Conservation (phyloP, 129 eudicot species). For the Helianthus tuberosus region DNA sequence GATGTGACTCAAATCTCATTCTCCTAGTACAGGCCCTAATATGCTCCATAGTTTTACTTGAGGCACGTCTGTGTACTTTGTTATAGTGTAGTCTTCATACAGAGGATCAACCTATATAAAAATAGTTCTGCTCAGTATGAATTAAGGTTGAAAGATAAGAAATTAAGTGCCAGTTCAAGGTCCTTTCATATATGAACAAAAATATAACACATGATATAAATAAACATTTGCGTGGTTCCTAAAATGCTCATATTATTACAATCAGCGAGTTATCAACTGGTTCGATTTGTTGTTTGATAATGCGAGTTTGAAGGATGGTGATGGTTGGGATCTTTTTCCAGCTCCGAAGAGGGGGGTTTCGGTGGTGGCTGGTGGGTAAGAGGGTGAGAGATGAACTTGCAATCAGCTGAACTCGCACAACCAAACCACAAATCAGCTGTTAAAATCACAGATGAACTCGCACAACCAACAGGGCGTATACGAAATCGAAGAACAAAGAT, state of each 20-base stretch:
- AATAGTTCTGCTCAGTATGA: background rate
- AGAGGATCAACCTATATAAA: background rate
- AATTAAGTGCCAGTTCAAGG: constrained; percentile 12
- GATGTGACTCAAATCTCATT: background rate
- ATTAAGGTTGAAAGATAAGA: background rate
- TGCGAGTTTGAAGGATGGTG: no score
- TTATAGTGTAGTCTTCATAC: constrained; percentile 1
- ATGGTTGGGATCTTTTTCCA: no score
- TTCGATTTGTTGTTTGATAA: no score
- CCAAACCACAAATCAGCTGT: no score
- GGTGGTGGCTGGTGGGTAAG: no score
- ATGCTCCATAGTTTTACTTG: background rate
- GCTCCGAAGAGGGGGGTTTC: no score
- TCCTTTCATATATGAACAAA: constrained; percentile 1
- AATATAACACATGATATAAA: background rate
- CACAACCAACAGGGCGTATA: no score
- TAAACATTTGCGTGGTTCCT: background rate
- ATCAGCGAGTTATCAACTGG: no score
- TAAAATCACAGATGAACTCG: no score
- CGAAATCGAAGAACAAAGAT: no score
- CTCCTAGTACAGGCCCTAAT: constrained; percentile 13
- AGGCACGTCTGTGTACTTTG: constrained; percentile 2
- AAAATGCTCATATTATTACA: background rate
- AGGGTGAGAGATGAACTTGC: no score
- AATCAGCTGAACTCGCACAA: no score